Evolutionary conservation across 768 basidiomycete genomes (phyloP), one percentile per base, ranked within the genome.

Genomic region (Agaricus subrufescens): DNA sequence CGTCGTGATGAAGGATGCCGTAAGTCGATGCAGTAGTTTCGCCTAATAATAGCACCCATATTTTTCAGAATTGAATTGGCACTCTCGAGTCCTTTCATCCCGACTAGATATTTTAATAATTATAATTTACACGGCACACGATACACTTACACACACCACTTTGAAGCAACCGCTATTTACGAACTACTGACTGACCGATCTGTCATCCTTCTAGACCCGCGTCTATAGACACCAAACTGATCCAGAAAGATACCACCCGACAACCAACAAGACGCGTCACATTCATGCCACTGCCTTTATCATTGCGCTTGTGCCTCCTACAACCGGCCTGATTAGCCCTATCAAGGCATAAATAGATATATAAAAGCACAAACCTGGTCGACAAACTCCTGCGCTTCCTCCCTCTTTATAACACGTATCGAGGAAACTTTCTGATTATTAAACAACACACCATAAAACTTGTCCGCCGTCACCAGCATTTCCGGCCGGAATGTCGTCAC

Each of bases 401-500:
- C 94, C 44, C 87, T 80, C 62, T 85, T 89, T 70, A 98, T 98
- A 38, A 83, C 79, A 37, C 87, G 80, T 45, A 98, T 94, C 0
- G 89, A 89, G 53, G 90, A 93, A 57, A 98, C 87, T 68, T 98
- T 98, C 66, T 96, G 91, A 63, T 89, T 92, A 70, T 96, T 93
- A 75, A 97, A 98, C 57, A 96, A 73, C 9, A 98, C 97, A 12
- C 97, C 97, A 60, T 98, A 98, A 69, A 96, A 98, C 66, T 96
- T 94, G 70, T 98, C 95, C 0, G 95, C 94, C 0, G 90, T 89
- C 2, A 91, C 89, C 56, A 98, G 77, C 90, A 99, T 94, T 73
- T 99, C 97, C 0, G 95, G 91, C 56, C 95, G 82, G 83, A 99
- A 99, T 2, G 97, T 99, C 2, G 97, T 99, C 31, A 93, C 96